A percentile compares a stretch with the other conserved stretches of the same genome.
These are phyloP conservation scores for Nakazawaea populi DNA, from an alignment of 805 yeast species.

Conservation along the genomic window DNA sequence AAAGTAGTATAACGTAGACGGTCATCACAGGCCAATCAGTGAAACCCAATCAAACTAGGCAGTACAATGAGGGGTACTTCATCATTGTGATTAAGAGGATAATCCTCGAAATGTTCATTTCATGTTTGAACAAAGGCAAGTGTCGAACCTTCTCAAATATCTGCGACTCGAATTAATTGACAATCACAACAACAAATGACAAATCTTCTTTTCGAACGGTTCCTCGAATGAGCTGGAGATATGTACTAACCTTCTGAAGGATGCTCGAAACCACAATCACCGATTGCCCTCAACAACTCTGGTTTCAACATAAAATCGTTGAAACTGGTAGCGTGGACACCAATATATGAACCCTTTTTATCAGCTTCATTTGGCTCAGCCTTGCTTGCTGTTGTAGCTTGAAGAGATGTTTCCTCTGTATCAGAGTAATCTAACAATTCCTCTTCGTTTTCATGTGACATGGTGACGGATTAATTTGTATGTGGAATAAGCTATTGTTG, in stretches of 20 bases:
- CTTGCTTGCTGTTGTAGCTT: conserved; percentile 40
- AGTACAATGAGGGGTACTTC: too few relatives aligned
- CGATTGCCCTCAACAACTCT: conserved; percentile 93
- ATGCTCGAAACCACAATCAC: conserved; percentile 99
- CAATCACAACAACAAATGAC: background rate
- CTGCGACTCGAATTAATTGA: background rate
- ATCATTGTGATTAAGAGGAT: too few relatives aligned
- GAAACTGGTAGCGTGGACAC: conserved; percentile 97
- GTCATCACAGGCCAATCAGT: too few relatives aligned
- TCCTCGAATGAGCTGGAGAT: background rate
- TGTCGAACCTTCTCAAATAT: background rate
- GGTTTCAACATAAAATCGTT: conserved; percentile 96
- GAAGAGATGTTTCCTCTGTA: conserved; percentile 88
- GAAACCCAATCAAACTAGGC: too few relatives aligned
- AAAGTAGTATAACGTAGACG: too few relatives aligned
- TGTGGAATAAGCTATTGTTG: background rate
- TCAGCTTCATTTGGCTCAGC: conserved; percentile 46
- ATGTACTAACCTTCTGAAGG: conserved; percentile 91
- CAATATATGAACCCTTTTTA: conserved; percentile 96
- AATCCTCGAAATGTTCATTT: too few relatives aligned
- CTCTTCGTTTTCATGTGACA: conserved; percentile 98
- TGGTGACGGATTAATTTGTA: conserved; percentile 18
- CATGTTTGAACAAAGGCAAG: too few relatives aligned
- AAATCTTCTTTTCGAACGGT: background rate
- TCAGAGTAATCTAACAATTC: conserved; percentile 98